phyloP scores from a whole-genome alignment of 2,329 filamentous ascomycete genomes.

The Talaromyces sp. region DNA sequence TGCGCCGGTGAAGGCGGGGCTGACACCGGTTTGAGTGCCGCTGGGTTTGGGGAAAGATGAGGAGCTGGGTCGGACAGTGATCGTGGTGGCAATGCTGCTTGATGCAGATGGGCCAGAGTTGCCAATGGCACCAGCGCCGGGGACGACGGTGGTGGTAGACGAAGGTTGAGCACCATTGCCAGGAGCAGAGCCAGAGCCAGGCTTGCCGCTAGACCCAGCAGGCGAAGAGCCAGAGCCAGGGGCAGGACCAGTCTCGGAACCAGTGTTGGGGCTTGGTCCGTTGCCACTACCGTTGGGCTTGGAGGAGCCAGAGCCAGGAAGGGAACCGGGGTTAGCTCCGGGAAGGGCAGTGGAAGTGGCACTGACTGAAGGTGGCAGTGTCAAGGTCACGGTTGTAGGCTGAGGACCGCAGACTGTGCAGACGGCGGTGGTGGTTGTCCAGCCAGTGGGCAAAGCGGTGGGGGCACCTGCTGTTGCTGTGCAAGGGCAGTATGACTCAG shows the following conservation, averaged over 20 bases:
- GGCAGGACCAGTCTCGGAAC: background rate
- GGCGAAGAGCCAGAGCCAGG: background rate
- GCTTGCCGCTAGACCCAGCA: background rate
- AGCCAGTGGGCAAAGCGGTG: conserved; percentile 17
- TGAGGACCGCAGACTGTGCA: conserved; percentile 25
- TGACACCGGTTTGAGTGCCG: conserved; percentile 12
- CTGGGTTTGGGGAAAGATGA: conserved; percentile 11
- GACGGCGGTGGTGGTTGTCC: conserved; percentile 21
- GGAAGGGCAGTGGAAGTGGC: conserved; percentile 15
- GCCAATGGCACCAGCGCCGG: background rate
- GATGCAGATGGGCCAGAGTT: conserved; percentile 13
- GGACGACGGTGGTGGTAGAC: background rate
- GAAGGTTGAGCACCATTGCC: conserved; percentile 1
- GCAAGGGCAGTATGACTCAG: conserved; percentile 24
- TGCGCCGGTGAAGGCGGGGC: conserved; percentile 17
- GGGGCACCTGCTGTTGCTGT: conserved; percentile 20
- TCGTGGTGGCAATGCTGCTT: conserved; percentile 8
- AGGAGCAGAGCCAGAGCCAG: conserved; percentile 10
- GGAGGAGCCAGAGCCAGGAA: conserved; percentile 7
- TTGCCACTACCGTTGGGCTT: conserved; percentile 2
- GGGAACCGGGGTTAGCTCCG: conserved; percentile 9
- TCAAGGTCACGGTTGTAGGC: conserved; percentile 24
- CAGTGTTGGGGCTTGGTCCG: conserved; percentile 1
- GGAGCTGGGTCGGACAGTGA: conserved; percentile 10
- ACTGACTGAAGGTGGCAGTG: conserved; percentile 16